A percentile compares a stretch with the other conserved stretches of the same genome.
Evolutionary conservation across 345 rosid species (phyloP).

Genomic region (Mercurialis annua): DNA sequence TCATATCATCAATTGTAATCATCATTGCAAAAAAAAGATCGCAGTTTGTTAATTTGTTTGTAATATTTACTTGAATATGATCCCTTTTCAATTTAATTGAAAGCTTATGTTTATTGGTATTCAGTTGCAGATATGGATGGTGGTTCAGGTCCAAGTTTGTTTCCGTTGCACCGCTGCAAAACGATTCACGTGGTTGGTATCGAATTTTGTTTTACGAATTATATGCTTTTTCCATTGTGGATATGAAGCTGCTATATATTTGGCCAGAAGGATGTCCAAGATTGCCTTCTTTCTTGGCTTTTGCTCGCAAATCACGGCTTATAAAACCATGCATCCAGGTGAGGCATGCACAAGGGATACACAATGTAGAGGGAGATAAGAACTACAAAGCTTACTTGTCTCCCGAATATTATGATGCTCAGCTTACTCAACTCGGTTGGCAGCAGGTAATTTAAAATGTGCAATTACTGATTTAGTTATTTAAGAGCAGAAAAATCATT

Average conservation of each 20-base stretch:
- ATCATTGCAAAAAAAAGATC: background rate
- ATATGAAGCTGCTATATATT: slow-evolving; percentile 41
- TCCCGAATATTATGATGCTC: slow-evolving; percentile 88
- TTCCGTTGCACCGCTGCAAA: slow-evolving; percentile 94
- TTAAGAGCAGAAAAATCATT: background rate
- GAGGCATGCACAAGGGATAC: slow-evolving; percentile 97
- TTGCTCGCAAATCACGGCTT: slow-evolving; percentile 45
- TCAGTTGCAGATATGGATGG: slow-evolving; percentile 71
- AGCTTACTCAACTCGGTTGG: slow-evolving; percentile 90
- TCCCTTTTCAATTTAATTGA: background rate
- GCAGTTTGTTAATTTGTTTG: background rate
- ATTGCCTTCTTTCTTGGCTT: slow-evolving; percentile 47
- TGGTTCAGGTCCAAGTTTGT: slow-evolving; percentile 60
- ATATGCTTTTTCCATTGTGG: slow-evolving; percentile 18
- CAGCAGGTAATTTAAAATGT: slow-evolving; percentile 52
- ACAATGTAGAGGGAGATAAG: slow-evolving; percentile 96
- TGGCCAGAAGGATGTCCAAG: slow-evolving; percentile 44
- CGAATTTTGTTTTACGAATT: slow-evolving; percentile 31
- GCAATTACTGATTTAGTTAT: background rate
- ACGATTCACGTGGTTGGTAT: slow-evolving; percentile 80
- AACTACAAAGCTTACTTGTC: slow-evolving; percentile 77
- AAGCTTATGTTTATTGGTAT: background rate
- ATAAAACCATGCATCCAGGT: slow-evolving; percentile 66
- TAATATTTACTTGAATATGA: no score
- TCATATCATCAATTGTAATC: background rate